Percentiles rank a stretch among this genome's conserved stretches.
phyloP scores from a whole-genome alignment of 306 rosid species.

The Trifolium subterraneum region DNA sequence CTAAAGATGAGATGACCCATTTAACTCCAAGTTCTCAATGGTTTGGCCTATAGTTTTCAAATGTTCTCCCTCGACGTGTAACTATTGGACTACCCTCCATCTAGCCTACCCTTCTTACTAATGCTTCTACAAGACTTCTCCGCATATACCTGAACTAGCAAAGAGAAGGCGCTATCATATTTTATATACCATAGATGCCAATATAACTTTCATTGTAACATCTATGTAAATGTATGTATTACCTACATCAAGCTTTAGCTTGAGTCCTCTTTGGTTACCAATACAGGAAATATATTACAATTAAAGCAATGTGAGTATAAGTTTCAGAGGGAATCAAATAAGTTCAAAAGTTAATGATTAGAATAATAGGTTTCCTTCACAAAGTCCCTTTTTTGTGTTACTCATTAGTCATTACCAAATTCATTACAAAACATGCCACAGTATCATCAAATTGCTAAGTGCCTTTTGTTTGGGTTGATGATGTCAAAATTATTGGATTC shows the following conservation, averaged over 20 bases:
- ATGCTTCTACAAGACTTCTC: neutral
- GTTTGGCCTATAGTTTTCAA: slow-evolving; percentile 2
- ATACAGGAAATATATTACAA: neutral
- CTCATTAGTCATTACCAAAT: neutral
- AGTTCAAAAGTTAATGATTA: neutral
- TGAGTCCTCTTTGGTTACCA: neutral
- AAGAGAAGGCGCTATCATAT: neutral
- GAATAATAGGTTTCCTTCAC: slow-evolving; percentile 2
- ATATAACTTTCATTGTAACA: too few species aligned
- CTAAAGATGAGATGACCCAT: slow-evolving; percentile 5
- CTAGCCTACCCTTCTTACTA: neutral
- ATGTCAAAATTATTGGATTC: too few species aligned
- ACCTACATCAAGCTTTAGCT: neutral
- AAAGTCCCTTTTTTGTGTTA: slow-evolving; percentile 1
- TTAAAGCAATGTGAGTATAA: slow-evolving; percentile 13
- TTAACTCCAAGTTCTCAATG: neutral
- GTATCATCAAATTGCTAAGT: too few species aligned
- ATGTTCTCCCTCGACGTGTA: neutral
- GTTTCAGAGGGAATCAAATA: neutral
- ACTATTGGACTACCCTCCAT: neutral
- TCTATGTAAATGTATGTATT: neutral
- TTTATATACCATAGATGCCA: too few species aligned
- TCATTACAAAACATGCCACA: neutral
- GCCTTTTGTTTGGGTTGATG: too few species aligned
- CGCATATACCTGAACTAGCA: neutral